These are phyloP conservation scores for Sugiyamaella sp. DNA, from an alignment of 1,139 yeast species.

Conservation along the genomic window DNA sequence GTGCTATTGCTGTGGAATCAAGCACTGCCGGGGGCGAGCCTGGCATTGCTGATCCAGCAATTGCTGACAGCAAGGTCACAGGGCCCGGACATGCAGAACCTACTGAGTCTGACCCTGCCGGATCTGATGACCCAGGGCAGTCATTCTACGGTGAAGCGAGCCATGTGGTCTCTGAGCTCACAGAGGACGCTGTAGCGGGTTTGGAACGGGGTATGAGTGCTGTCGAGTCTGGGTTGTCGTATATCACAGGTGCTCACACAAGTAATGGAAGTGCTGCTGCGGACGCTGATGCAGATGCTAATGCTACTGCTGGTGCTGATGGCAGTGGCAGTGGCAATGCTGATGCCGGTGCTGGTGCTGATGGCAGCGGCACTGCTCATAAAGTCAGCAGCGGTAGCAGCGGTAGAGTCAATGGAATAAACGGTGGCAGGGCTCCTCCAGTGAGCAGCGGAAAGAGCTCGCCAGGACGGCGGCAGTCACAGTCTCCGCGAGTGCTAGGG, in stretches of 20 bases:
- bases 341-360: background rate
- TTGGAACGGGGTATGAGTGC: background rate
- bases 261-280: background rate
- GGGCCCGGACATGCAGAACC: no score
- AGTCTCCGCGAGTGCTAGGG: slow-evolving; percentile 9
- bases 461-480: background rate
- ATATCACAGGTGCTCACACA: no score
- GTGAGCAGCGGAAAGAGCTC: background rate
- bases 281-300: background rate
- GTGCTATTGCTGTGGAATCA: no score
- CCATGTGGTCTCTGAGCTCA: background rate
- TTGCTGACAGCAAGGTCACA: no score
- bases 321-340: background rate
- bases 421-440: background rate
- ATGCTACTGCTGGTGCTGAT: background rate
- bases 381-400: background rate
- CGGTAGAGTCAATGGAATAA: background rate
- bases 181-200: slow-evolving; percentile 6
- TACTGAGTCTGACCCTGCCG: no score
- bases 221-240: background rate
- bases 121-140: no score
- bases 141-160: background rate
- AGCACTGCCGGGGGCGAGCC: no score
- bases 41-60: no score
- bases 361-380: background rate